Percentiles rank a stretch among this genome's conserved stretches.
These are phyloP conservation scores for Ophiostoma ips DNA, from an alignment of 2,329 filamentous ascomycete species.

Conservation along the genomic window DNA sequence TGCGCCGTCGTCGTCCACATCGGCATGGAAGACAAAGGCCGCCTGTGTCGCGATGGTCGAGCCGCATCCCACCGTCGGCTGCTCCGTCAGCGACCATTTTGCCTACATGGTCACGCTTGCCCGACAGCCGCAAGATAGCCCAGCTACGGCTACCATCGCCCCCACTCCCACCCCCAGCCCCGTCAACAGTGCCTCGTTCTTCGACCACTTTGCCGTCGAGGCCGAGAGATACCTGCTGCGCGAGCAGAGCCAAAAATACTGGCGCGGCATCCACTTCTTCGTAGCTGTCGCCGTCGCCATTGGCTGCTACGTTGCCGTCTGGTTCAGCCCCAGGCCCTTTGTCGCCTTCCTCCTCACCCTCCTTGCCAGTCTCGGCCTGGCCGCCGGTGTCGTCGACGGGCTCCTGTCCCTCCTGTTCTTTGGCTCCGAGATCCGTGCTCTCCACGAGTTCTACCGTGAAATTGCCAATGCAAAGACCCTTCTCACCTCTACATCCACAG, in stretches of 20 bases:
- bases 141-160: not conserved
- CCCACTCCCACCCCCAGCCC: too few species aligned
- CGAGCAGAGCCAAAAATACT: conserved; percentile 56
- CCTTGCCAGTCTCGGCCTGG: conserved; percentile 62
- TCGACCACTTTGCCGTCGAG: conserved; percentile 58
- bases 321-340: conserved; percentile 62
- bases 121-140: not conserved
- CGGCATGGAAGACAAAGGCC: conserved; percentile 53
- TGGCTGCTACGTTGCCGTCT: conserved; percentile 66
- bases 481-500: conserved; percentile 17
- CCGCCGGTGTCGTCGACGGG: conserved; percentile 67
- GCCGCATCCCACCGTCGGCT: conserved; percentile 66
- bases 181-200: conserved; percentile 13
- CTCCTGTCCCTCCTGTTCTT: conserved; percentile 81
- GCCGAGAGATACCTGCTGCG: conserved; percentile 54
- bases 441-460: conserved; percentile 93
- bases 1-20: conserved; percentile 19
- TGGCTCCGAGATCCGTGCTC: conserved; percentile 62
- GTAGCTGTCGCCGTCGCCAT: conserved; percentile 52
- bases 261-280: conserved; percentile 63
- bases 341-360: conserved; percentile 71
- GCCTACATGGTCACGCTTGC: conserved; percentile 70
- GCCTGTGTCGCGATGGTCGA: conserved; percentile 67
- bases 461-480: conserved; percentile 52
- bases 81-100: conserved; percentile 90